Evolutionary conservation across 495 filamentous ascomycete species (phyloP), one percentile per base, ranked within the genome.

Genomic region (Trichocladium uniseriatum): DNA sequence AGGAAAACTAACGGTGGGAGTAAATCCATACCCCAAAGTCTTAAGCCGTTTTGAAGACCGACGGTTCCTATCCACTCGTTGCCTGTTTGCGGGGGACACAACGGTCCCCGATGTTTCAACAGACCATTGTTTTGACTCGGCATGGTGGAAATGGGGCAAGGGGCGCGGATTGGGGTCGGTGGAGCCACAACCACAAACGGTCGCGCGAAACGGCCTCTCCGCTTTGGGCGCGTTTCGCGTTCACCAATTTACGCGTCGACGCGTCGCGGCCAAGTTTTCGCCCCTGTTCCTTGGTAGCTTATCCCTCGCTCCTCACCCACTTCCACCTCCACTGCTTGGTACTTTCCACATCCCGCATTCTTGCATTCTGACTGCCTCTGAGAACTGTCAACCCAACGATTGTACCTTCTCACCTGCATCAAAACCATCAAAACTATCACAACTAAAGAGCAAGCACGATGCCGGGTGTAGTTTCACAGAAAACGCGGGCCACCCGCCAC

Each of bases 401-500:
- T n/a, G n/a, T n/a, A n/a, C n/a, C n/a, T n/a, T n/a, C n/a, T n/a
- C n/a, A n/a, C n/a, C n/a, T n/a, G n/a, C n/a, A n/a, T n/a, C n/a
- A 22, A 21, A 45, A 48, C 16, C 20, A 38, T 21, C 21, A 27
- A 46, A 13, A 16, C 32, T 6, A 21, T 9, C 28, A 39, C 3
- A 39, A 45, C 40, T 24, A 43, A 40, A 40, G 19, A 53, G 39
- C 38, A 53, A 48, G 18, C 48, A 63, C 55, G 20, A 66, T 66
- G 63, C 63, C 63, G 27, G 56, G 63, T 44, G 43, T 53, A 24
- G 52, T 62, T 54, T 50, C 59, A 28, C 58, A 58, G 32, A 49
- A 32, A 18, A 54, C 49, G 43, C 61, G 63, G 47, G 27, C 61
- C 36, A 32, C 49, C 39, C 56, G 56, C 37, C 58, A 55, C 55